phyloP scores from a whole-genome alignment of 345 rosid genomes.

The Reutealis trisperma region DNA sequence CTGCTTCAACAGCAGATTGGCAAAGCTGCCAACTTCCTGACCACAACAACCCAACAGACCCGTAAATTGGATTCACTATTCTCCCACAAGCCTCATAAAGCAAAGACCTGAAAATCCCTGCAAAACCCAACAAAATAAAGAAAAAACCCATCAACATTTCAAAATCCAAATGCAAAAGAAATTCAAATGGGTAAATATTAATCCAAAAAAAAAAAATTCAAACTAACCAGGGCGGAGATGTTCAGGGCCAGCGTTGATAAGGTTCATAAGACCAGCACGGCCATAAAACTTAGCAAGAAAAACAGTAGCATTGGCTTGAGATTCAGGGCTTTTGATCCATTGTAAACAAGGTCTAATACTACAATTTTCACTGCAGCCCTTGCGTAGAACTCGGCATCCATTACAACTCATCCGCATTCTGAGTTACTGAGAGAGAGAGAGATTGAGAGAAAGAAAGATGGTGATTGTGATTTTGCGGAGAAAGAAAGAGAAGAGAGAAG shows the following conservation, averaged over 20 bases:
- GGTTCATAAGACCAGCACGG: constrained; percentile 96
- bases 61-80: constrained; percentile 92
- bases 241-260: constrained; percentile 92
- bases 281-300: constrained; percentile 97
- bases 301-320: constrained; percentile 95
- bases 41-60: constrained; percentile 91
- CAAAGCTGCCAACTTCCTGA: constrained; percentile 96
- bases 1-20: constrained; percentile 93
- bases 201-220: too few relatives aligned
- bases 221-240: constrained; percentile 88
- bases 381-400: constrained; percentile 95
- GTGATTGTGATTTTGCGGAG: neutral
- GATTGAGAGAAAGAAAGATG: neutral
- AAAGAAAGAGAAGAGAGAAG: neutral
- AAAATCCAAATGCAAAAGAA: neutral
- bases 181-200: too few relatives aligned
- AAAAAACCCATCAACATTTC: too few relatives aligned
- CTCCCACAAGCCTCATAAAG: constrained; percentile 97
- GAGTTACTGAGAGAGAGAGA: neutral
- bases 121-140: neutral
- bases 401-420: constrained; percentile 82
- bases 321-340: constrained; percentile 89
- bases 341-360: constrained; percentile 92
- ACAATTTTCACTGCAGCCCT: constrained; percentile 91
- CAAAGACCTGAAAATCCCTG: constrained; percentile 94